Evolutionary conservation across 1,139 yeast genomes (phyloP).

Genomic region (Taiozyma sp.): DNA sequence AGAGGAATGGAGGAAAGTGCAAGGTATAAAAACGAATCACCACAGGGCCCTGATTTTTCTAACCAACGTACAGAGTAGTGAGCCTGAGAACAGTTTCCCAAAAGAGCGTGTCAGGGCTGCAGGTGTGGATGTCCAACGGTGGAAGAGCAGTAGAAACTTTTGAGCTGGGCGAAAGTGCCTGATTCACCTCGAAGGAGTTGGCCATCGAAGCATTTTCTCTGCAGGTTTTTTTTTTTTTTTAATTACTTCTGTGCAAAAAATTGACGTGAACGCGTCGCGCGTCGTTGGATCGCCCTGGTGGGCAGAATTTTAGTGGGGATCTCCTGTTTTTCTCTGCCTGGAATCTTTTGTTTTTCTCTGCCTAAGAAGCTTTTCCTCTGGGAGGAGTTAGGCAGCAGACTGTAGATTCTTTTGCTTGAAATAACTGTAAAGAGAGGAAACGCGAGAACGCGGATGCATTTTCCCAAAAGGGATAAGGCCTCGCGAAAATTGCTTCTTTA

Average conservation of each 20-base stretch:
- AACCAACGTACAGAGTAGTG: not conserved
- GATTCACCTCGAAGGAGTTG: not conserved
- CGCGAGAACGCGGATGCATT: not conserved
- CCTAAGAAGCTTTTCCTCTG: not conserved
- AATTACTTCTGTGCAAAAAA: too few relatives aligned
- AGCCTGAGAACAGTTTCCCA: not conserved
- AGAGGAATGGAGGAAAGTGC: not conserved
- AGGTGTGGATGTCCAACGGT: not conserved
- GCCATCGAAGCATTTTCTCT: not conserved
- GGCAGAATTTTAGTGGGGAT: not conserved
- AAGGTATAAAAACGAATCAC: not conserved
- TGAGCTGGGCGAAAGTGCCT: not conserved
- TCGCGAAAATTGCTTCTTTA: too few relatives aligned
- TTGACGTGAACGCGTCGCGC: not conserved
- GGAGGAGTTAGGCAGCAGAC: not conserved
- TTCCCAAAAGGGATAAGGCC: too few relatives aligned
- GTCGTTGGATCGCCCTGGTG: not conserved
- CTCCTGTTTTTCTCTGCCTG: not conserved
- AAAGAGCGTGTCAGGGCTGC: not conserved
- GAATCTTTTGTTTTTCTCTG: not conserved
- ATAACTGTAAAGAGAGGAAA: not conserved
- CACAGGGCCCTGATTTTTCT: not conserved
- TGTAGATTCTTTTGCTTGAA: not conserved
- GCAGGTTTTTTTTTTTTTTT: not conserved
- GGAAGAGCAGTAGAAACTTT: not conserved